Percentiles rank a stretch among this genome's conserved stretches.
Evolutionary conservation across 2,329 filamentous ascomycete genomes (phyloP).

Genomic region (Sporothrix inflata): DNA sequence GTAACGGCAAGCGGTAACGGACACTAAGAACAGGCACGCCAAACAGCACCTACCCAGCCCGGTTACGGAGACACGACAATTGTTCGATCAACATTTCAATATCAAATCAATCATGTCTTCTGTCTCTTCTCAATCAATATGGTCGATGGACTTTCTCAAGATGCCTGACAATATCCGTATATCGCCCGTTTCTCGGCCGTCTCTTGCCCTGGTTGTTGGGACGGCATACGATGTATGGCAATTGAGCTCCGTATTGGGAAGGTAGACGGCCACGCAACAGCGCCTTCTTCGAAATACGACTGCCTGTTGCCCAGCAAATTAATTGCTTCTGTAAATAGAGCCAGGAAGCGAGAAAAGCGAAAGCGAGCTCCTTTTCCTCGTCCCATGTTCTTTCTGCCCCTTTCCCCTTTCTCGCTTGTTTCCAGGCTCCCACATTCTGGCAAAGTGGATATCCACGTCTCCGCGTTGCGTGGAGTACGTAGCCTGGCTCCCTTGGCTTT

Average conservation of each 20-base stretch:
- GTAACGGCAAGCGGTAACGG: conserved; percentile 12
- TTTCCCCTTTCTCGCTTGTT: neutral
- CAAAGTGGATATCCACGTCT: conserved; percentile 1
- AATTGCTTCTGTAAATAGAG: conserved; percentile 12
- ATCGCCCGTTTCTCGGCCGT: neutral
- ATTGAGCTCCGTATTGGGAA: neutral
- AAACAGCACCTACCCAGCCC: conserved; percentile 5
- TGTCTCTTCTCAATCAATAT: too few species aligned
- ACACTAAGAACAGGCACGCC: neutral
- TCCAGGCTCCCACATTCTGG: conserved; percentile 19
- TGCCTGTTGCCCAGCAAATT: conserved; percentile 17
- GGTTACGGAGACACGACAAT: conserved; percentile 20
- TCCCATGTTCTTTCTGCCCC: neutral
- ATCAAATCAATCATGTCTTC: neutral
- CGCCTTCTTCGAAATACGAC: conserved; percentile 3
- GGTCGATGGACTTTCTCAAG: neutral
- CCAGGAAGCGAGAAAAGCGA: neutral
- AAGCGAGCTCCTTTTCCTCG: neutral
- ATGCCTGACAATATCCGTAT: neutral
- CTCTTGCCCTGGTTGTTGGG: neutral
- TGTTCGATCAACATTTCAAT: neutral
- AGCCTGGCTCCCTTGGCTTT: neutral
- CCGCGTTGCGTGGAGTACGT: conserved; percentile 7
- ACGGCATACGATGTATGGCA: neutral
- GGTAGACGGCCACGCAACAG: neutral